Percentiles rank a stretch among this genome's conserved stretches.
phyloP scores from a whole-genome alignment of 2,329 filamentous ascomycete species.

The Podosphaera fusca region DNA sequence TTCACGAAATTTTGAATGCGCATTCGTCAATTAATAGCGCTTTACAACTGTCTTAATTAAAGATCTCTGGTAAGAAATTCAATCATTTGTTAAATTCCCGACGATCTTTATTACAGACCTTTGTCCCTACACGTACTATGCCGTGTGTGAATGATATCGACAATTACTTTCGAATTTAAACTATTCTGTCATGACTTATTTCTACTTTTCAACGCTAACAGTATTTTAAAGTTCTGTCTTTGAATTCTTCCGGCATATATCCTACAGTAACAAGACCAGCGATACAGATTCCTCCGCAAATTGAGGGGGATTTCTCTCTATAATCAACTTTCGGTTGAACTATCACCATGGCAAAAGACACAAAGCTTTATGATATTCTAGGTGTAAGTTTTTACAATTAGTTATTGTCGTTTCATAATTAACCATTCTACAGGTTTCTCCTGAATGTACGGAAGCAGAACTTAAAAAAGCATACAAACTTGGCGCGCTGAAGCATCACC shows the following conservation, averaged over 20 bases:
- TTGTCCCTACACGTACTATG: too few species aligned
- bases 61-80: neutral
- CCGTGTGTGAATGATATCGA: neutral
- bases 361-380: slow-evolving; percentile 55
- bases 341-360: slow-evolving; percentile 47
- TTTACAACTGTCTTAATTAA: neutral
- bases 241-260: too few species aligned
- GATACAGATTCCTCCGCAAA: too few species aligned
- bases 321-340: neutral
- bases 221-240: neutral
- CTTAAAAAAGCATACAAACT: slow-evolving; percentile 82
- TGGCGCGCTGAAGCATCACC: slow-evolving; percentile 63
- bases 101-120: neutral
- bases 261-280: neutral
- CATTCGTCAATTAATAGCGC: neutral
- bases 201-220: neutral
- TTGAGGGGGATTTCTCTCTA: neutral
- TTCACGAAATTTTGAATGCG: neutral
- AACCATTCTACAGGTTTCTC: slow-evolving; percentile 36
- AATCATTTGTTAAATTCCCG: neutral
- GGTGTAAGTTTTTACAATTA: slow-evolving; percentile 30
- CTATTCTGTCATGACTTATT: neutral
- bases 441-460: slow-evolving; percentile 61
- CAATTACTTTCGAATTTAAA: neutral
- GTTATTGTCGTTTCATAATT: neutral